Percentiles rank a stretch among this genome's conserved stretches.
phyloP scores from a whole-genome alignment of 169 alveolate species.

The Miamiensis avidus region DNA sequence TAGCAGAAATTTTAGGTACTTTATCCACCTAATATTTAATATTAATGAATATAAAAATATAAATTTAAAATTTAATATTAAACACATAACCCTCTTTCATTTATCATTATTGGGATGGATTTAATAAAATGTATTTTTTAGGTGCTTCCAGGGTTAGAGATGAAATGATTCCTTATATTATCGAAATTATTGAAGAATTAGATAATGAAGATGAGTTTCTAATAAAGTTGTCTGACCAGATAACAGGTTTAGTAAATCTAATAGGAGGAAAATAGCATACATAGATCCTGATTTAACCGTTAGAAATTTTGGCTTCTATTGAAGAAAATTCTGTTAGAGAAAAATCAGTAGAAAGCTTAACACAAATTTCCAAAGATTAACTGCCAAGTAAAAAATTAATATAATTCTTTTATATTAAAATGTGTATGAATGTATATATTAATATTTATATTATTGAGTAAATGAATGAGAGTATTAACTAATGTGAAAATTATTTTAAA shows the following conservation, averaged over 20 bases:
- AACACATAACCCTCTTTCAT: neutral
- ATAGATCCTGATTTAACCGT: slow-evolving; percentile 34
- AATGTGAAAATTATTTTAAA: neutral
- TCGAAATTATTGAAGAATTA: slow-evolving; percentile 49
- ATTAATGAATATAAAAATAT: neutral
- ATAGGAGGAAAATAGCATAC: slow-evolving; percentile 27
- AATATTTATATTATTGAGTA: no score
- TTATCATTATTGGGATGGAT: no score
- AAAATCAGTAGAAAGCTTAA: slow-evolving; percentile 39
- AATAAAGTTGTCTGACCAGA: slow-evolving; percentile 34
- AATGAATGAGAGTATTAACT: no score
- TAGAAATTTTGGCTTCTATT: slow-evolving; percentile 41
- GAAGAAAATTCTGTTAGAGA: slow-evolving; percentile 45
- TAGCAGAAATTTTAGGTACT: slow-evolving; percentile 41
- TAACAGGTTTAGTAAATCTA: slow-evolving; percentile 15
- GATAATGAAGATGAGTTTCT: slow-evolving; percentile 53
- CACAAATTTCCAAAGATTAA: slow-evolving; percentile 22
- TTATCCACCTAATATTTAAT: neutral
- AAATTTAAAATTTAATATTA: neutral
- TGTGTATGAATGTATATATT: neutral
- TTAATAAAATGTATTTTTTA: neutral
- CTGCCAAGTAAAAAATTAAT: slow-evolving; percentile 5
- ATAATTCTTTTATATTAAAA: no score
- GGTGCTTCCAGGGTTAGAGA: slow-evolving; percentile 29
- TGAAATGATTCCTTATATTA: slow-evolving; percentile 42